A percentile compares a stretch with the other conserved stretches of the same genome.
Conservation (phyloP, 2,329 filamentous ascomycete genomes). For the Nigrospora oryzae region DNA sequence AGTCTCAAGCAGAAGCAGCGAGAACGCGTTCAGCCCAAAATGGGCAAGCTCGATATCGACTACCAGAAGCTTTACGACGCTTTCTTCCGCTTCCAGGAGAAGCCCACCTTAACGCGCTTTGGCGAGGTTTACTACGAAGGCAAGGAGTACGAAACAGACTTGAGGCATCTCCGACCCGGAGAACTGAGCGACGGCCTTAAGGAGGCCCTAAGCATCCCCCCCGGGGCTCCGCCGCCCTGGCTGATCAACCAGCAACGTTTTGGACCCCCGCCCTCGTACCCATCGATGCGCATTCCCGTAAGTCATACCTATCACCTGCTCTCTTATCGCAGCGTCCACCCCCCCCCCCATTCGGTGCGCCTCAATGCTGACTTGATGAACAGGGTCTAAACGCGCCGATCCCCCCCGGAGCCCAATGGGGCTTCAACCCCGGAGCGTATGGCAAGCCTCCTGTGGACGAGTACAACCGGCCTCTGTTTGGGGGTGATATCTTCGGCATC, state of each 20-base stretch:
- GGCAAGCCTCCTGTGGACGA: constrained; percentile 95
- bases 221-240: constrained; percentile 91
- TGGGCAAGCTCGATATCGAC: constrained; percentile 95
- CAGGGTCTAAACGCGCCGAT: constrained; percentile 82
- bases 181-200: constrained; percentile 84
- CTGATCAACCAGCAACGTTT: constrained; percentile 93
- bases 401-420: constrained; percentile 83
- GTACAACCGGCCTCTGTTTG: constrained; percentile 82
- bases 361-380: too few relatives aligned
- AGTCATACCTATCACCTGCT: too few relatives aligned
- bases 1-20: constrained; percentile 91
- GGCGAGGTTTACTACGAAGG: constrained; percentile 99
- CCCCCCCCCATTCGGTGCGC: too few relatives aligned
- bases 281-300: constrained; percentile 77
- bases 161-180: constrained; percentile 81
- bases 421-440: constrained; percentile 90
- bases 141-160: constrained; percentile 94
- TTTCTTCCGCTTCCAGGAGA: constrained; percentile 96
- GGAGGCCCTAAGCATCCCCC: constrained; percentile 88
- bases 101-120: constrained; percentile 86
- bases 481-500: constrained; percentile 90
- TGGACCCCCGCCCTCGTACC: constrained; percentile 89
- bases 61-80: constrained; percentile 98
- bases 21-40: constrained; percentile 88
- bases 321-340: too few relatives aligned